Conservation (phyloP, 2,329 filamentous ascomycete genomes). For the Fusarium sp. region DNA sequence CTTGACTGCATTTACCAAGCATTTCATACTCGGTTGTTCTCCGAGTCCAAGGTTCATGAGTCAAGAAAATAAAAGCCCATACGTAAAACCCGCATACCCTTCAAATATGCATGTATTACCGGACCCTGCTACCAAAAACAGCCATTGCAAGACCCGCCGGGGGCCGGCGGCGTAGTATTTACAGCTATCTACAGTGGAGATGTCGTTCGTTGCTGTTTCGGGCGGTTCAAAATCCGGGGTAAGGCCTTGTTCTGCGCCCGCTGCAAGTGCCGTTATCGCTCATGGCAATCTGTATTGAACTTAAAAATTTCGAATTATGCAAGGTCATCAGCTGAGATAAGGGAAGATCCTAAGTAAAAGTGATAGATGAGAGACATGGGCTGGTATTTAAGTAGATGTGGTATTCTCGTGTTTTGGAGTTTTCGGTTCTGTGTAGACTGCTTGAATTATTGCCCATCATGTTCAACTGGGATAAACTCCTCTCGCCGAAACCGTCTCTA, state of each 20-base stretch:
- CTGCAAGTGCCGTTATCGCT: constrained; percentile 35
- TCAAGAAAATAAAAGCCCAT: constrained; percentile 24
- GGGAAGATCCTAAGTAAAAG: background rate
- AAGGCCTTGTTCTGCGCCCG: constrained; percentile 13
- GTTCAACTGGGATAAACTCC: constrained; percentile 40
- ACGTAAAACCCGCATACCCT: constrained; percentile 27
- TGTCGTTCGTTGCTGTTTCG: constrained; percentile 19
- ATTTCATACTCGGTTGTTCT: constrained; percentile 3
- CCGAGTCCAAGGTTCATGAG: constrained; percentile 13
- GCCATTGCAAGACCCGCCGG: constrained; percentile 26
- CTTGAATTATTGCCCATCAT: constrained; percentile 14
- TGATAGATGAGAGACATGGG: background rate
- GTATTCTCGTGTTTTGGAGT: background rate
- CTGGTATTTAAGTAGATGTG: constrained; percentile 24
- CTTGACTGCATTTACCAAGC: constrained; percentile 4
- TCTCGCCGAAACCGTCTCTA: constrained; percentile 49
- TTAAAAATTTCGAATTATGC: constrained; percentile 2
- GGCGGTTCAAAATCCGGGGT: constrained; percentile 33
- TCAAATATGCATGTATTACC: background rate
- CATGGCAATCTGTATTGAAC: constrained; percentile 2
- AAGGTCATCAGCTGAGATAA: constrained; percentile 24
- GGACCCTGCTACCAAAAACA: constrained; percentile 4
- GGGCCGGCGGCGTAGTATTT: constrained; percentile 30
- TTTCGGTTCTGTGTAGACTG: background rate
- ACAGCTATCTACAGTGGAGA: constrained; percentile 28